Conservation (phyloP, 1,284 basidiomycete genomes). For the Puccinia horiana region DNA sequence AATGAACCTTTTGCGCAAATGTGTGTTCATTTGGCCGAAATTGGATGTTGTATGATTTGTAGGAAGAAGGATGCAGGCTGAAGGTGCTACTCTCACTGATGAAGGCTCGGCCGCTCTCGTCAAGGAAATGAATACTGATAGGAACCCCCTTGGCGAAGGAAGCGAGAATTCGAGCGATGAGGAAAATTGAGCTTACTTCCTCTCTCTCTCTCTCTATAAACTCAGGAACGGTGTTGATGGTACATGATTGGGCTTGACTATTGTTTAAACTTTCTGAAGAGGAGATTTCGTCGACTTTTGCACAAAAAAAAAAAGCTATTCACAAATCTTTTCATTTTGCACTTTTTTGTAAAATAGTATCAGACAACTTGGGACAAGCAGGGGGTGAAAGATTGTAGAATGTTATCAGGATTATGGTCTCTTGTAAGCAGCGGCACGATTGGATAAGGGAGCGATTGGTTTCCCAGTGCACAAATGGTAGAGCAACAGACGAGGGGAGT, state of each 20-base stretch:
- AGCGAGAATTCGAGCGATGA: constrained; percentile 21
- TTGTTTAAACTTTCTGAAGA: too few relatives aligned
- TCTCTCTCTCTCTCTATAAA: not conserved
- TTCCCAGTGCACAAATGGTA: constrained; percentile 33
- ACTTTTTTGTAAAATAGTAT: too few relatives aligned
- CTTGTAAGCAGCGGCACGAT: constrained; percentile 22
- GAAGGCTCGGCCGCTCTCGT: constrained; percentile 39
- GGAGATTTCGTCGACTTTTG: too few relatives aligned
- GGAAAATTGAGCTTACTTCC: not conserved
- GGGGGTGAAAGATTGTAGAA: too few relatives aligned
- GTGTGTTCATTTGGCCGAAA: too few relatives aligned
- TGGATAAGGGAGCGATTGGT: constrained; percentile 42
- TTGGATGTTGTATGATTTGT: not conserved
- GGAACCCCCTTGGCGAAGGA: not conserved
- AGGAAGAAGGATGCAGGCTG: constrained; percentile 49
- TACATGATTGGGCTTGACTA: not conserved
- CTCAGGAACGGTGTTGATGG: too few relatives aligned
- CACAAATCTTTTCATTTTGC: too few relatives aligned
- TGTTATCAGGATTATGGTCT: constrained; percentile 17
- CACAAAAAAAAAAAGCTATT: too few relatives aligned
- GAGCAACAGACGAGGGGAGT: constrained; percentile 38
- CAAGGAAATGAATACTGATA: constrained; percentile 42
- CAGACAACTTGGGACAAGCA: too few relatives aligned
- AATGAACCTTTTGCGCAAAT: too few relatives aligned
- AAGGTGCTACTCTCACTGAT: not conserved